Conservation (phyloP, 768 basidiomycete genomes). For the Xerocomus potaroensis region DNA sequence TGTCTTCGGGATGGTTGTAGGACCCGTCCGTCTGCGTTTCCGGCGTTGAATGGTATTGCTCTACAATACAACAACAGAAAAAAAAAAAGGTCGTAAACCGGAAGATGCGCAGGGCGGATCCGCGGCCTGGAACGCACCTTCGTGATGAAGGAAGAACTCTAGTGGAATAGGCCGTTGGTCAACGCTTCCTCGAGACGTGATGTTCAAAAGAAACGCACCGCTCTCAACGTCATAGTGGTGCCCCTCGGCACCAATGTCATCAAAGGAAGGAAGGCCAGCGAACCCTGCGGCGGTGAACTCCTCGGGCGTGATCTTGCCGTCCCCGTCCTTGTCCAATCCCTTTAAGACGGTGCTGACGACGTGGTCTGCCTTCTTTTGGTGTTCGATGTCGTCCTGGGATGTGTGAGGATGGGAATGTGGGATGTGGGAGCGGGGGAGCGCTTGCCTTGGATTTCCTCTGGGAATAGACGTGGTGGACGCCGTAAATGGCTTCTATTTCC, state of each 20-base stretch:
- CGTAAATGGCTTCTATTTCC: conserved; percentile 95
- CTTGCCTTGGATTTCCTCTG: conserved; percentile 72
- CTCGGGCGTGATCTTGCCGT: conserved; percentile 62
- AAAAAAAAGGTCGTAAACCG: not conserved
- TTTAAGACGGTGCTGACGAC: conserved; percentile 71
- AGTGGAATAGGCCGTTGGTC: not conserved
- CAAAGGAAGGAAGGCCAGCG: conserved; percentile 77
- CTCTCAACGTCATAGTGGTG: conserved; percentile 93
- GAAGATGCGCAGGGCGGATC: no score
- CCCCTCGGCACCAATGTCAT: conserved; percentile 80
- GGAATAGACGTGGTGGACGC: conserved; percentile 88
- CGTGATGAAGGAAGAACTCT: conserved; percentile 97
- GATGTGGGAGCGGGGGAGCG: not conserved
- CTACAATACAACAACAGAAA: conserved; percentile 31
- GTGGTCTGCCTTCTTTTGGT: conserved; percentile 75
- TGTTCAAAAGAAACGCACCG: conserved; percentile 45
- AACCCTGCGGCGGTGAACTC: conserved; percentile 74
- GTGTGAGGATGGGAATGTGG: not conserved
- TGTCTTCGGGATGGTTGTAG: conserved; percentile 89
- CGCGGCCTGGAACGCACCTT: conserved; percentile 52
- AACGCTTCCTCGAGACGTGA: not conserved
- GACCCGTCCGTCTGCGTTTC: conserved; percentile 97
- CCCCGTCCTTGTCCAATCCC: conserved; percentile 67
- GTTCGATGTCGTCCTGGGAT: conserved; percentile 64
- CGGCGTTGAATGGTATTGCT: conserved; percentile 91